Percentiles rank a stretch among this genome's conserved stretches.
Evolutionary conservation across 2,329 filamentous ascomycete species (phyloP).

Genomic region (Lomentospora prolificans): DNA sequence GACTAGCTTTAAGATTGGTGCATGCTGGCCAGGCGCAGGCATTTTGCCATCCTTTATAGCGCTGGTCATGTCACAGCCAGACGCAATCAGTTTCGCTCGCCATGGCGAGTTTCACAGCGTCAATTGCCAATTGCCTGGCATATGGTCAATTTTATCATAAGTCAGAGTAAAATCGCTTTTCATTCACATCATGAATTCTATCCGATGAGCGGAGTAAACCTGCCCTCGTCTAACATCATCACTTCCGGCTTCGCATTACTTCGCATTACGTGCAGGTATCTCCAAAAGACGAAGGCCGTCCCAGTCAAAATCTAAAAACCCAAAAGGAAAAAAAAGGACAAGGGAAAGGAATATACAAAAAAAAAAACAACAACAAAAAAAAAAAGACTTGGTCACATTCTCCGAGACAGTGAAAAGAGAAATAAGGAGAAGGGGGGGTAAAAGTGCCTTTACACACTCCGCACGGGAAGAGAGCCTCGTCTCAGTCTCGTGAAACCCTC

Average conservation of each 20-base stretch:
- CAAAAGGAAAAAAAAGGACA: slow-evolving; percentile 8
- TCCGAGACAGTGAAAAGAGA: background rate
- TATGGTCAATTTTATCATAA: too few relatives aligned
- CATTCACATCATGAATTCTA: too few relatives aligned
- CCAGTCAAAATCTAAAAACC: background rate
- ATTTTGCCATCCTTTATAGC: too few relatives aligned
- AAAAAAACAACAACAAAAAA: background rate
- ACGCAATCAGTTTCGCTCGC: too few relatives aligned
- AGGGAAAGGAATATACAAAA: background rate
- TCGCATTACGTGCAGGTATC: background rate
- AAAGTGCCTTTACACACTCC: slow-evolving; percentile 12
- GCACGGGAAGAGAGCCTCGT: slow-evolving; percentile 23
- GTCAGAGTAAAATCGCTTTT: too few relatives aligned
- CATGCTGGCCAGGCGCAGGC: too few relatives aligned
- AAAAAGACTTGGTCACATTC: too few relatives aligned
- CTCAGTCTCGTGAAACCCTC: slow-evolving; percentile 11
- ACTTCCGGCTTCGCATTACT: background rate
- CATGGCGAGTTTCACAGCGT: too few relatives aligned
- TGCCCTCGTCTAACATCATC: background rate
- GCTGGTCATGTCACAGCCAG: too few relatives aligned
- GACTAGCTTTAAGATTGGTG: too few relatives aligned
- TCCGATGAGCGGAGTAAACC: background rate
- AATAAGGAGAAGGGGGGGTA: background rate
- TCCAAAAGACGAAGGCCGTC: background rate
- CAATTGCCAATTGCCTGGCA: too few relatives aligned